A percentile compares a stretch with the other conserved stretches of the same genome.
These are phyloP conservation scores for Hypsizygus marmoreus DNA, from an alignment of 768 basidiomycete species.

Conservation along the genomic window DNA sequence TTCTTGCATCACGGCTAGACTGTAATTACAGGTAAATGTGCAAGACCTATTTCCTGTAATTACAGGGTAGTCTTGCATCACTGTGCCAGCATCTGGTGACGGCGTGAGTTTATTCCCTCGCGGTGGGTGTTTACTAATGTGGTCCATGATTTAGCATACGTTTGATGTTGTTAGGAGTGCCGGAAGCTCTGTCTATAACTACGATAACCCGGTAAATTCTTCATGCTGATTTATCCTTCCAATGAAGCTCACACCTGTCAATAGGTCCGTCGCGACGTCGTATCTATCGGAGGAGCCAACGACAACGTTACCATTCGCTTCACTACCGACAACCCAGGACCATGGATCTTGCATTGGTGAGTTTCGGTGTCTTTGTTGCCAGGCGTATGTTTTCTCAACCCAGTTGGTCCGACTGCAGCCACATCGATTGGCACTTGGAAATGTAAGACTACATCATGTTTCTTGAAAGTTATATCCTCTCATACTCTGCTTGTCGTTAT, in stretches of 20 bases:
- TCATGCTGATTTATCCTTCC: too few relatives aligned
- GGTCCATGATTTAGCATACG: constrained; percentile 25
- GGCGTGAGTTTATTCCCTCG: constrained; percentile 15
- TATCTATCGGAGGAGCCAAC: constrained; percentile 32
- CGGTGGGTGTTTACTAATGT: background rate
- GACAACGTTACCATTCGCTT: constrained; percentile 38
- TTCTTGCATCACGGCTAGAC: too few relatives aligned
- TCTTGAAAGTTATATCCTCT: background rate
- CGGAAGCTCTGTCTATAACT: constrained; percentile 26
- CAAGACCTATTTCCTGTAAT: too few relatives aligned
- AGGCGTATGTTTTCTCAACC: constrained; percentile 1
- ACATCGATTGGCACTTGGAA: constrained; percentile 41
- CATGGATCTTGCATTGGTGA: constrained; percentile 31
- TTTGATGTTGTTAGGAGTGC: constrained; percentile 40
- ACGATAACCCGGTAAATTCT: constrained; percentile 1
- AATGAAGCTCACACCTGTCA: too few relatives aligned
- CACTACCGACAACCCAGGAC: constrained; percentile 36
- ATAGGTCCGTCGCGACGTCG: constrained; percentile 56
- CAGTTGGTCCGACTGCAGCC: constrained; percentile 16
- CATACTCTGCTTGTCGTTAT: background rate
- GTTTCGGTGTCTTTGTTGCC: background rate
- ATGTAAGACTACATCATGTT: constrained; percentile 24
- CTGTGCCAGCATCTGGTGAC: too few relatives aligned
- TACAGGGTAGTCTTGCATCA: too few relatives aligned
- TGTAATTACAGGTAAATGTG: too few relatives aligned